phyloP scores from a whole-genome alignment of 2,329 filamentous ascomycete species.

The Apiospora pterosperma region DNA sequence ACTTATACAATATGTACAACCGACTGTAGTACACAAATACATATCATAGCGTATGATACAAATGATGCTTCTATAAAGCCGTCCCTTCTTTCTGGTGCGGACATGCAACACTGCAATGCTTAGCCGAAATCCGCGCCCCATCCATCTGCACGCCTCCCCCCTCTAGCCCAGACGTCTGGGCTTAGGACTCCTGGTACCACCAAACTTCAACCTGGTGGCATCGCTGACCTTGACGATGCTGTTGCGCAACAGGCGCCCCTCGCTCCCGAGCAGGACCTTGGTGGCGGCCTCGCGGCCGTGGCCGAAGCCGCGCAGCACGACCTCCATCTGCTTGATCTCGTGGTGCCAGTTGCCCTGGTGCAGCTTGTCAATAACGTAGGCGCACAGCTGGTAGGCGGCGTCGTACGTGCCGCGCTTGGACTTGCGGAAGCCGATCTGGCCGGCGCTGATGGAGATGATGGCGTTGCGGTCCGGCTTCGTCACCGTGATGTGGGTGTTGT shows the following conservation, averaged over 20 bases:
- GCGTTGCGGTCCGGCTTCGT: constrained; percentile 77
- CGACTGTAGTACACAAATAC: neutral
- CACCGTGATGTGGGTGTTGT: constrained; percentile 93
- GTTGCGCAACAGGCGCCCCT: constrained; percentile 71
- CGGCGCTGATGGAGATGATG: constrained; percentile 75
- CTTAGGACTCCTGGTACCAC: constrained; percentile 82
- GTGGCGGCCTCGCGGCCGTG: constrained; percentile 81
- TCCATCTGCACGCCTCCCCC: neutral
- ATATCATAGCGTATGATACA: constrained; percentile 3
- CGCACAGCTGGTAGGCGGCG: constrained; percentile 83
- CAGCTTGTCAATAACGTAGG: constrained; percentile 79
- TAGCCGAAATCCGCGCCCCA: neutral
- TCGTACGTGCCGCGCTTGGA: constrained; percentile 79
- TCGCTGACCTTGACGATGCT: constrained; percentile 81
- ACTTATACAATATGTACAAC: neutral
- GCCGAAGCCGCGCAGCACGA: constrained; percentile 83
- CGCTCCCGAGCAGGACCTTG: constrained; percentile 83
- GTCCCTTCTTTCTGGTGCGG: neutral
- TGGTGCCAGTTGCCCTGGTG: constrained; percentile 75
- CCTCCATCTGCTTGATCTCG: constrained; percentile 73
- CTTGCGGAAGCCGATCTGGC: constrained; percentile 91
- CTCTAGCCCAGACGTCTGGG: constrained; percentile 66
- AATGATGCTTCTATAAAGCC: neutral
- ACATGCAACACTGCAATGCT: neutral
- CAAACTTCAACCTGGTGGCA: constrained; percentile 89